phyloP scores from a whole-genome alignment of 2,329 filamentous ascomycete species.

The Aspergillus sp. region DNA sequence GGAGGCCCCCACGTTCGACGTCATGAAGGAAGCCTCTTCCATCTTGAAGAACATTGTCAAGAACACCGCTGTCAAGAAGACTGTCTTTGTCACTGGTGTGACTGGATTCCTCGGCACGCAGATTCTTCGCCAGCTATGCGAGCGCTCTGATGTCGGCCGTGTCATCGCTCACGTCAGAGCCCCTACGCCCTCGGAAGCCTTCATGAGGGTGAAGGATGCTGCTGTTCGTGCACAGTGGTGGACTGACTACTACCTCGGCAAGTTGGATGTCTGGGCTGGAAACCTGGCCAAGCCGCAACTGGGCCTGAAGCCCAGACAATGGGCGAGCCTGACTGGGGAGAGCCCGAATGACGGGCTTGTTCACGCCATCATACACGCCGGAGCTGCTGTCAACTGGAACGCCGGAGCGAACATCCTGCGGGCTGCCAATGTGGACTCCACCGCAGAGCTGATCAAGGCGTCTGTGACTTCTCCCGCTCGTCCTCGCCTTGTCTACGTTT shows the following conservation, averaged over 20 bases:
- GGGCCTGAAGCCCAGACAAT: constrained; percentile 5
- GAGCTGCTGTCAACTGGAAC: constrained; percentile 10
- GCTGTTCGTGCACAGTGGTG: constrained; percentile 21
- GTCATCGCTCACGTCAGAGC: constrained; percentile 19
- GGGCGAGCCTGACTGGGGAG: constrained; percentile 4
- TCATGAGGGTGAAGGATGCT: constrained; percentile 3
- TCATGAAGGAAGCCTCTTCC: constrained; percentile 10
- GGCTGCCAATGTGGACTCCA: constrained; percentile 10
- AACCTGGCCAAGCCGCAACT: constrained; percentile 15
- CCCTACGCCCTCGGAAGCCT: background rate
- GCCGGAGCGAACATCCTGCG: constrained; percentile 3
- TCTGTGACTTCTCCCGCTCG: background rate
- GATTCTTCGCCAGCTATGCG: constrained; percentile 19
- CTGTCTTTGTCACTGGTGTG: constrained; percentile 20
- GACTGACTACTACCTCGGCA: constrained; percentile 9
- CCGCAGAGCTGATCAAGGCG: constrained; percentile 4
- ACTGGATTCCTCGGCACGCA: constrained; percentile 23
- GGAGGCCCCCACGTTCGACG: constrained; percentile 7
- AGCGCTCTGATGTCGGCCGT: constrained; percentile 6
- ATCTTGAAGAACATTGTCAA: constrained; percentile 9
- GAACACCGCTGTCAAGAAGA: constrained; percentile 6
- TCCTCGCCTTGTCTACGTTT: constrained; percentile 8
- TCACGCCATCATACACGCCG: constrained; percentile 11
- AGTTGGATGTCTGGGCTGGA: constrained; percentile 21
- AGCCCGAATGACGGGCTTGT: constrained; percentile 7